phyloP scores from a whole-genome alignment of 2,329 filamentous ascomycete species.

The Tympanopsis confertula region DNA sequence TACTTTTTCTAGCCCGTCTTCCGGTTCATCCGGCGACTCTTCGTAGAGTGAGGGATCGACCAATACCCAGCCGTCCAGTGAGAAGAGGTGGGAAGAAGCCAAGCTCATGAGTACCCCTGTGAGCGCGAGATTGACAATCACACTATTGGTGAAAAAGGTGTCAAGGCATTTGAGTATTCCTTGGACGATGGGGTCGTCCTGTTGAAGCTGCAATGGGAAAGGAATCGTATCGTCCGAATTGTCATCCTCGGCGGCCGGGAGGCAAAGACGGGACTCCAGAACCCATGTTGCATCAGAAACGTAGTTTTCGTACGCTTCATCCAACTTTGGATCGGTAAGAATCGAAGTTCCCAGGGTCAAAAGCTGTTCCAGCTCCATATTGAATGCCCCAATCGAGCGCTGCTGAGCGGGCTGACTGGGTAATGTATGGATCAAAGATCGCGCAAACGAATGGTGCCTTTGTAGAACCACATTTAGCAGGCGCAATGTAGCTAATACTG shows the following conservation, averaged over 20 bases:
- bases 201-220: not conserved
- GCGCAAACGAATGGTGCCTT: not conserved
- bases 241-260: not conserved
- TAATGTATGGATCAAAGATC: not conserved
- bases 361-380: not conserved
- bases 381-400: not conserved
- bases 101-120: not conserved
- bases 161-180: not conserved
- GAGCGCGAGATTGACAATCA: not conserved
- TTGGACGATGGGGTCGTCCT: not conserved
- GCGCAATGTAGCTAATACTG: not conserved
- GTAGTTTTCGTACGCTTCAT: not conserved
- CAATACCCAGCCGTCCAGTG: not conserved
- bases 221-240: not conserved
- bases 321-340: not conserved
- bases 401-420: not conserved
- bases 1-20: not conserved
- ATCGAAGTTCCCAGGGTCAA: not conserved
- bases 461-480: not conserved
- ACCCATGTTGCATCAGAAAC: not conserved
- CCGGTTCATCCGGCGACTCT: too few relatives aligned
- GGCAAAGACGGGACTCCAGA: not conserved
- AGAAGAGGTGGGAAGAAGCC: not conserved
- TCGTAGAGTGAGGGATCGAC: not conserved
- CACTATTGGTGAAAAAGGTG: conserved; percentile 1